A percentile compares a stretch with the other conserved stretches of the same genome.
Evolutionary conservation across 495 filamentous ascomycete species (phyloP).

Genomic region (Podospora australis): DNA sequence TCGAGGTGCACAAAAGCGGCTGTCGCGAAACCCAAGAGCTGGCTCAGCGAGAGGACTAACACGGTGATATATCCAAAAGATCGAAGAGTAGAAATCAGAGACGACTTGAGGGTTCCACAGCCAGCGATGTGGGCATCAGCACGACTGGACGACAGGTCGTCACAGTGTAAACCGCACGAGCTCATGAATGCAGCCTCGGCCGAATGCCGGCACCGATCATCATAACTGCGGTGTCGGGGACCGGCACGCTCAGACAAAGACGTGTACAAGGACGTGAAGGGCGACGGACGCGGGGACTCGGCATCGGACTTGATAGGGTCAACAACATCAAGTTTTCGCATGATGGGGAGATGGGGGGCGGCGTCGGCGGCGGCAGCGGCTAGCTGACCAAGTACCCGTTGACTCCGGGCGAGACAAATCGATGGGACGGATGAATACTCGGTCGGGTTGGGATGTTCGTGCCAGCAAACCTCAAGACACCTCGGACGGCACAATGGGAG

Average conservation of each 20-base stretch:
- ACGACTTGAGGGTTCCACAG: too few species aligned
- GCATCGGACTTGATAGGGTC: too few species aligned
- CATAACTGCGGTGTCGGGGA: background rate
- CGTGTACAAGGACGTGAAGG: background rate
- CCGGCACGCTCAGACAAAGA: background rate
- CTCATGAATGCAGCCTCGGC: background rate
- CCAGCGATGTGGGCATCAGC: too few species aligned
- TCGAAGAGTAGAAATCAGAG: background rate
- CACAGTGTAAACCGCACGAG: background rate
- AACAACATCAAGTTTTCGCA: background rate
- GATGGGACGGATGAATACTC: too few species aligned
- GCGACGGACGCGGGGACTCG: background rate
- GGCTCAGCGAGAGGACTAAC: conserved; percentile 20
- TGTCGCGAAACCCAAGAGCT: conserved; percentile 24
- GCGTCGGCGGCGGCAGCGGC: background rate
- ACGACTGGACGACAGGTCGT: background rate
- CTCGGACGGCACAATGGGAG: background rate
- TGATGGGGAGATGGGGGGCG: background rate
- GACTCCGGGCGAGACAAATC: too few species aligned
- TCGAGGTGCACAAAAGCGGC: conserved; percentile 69
- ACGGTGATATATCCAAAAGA: background rate
- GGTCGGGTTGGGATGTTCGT: too few species aligned
- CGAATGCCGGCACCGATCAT: background rate
- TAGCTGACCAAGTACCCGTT: too few species aligned
- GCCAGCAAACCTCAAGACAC: background rate